Base-by-base conservation (phyloP, 176 grass and related monocot species). In the Dactylis glomerata region DNA sequence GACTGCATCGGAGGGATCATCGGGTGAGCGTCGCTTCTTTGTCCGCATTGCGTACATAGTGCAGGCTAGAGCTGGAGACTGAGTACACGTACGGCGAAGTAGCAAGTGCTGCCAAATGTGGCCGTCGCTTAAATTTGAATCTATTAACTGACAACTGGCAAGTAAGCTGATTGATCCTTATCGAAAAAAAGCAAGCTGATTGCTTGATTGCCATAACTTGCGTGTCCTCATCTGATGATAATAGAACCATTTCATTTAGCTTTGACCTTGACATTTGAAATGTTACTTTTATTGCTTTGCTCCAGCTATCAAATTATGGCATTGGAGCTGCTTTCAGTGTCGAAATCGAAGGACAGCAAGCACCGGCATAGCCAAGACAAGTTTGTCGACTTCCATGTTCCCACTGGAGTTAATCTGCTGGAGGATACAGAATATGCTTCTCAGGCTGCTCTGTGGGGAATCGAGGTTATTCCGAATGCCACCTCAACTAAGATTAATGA, bases 1-100 rank as follows among this genome's bases (percentile, higher is more conserved):
- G 83, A 93, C 78, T 98, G 91, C 89, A 95, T 98, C 76, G 96
- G 96, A 32, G 96, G 96, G 37, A 95, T 98, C 82, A 88, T 98
- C 67, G 96, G 96, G 96, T 98, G 62, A 95, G 89, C 80, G 50
- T 77, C 26, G 30, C 33, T 75, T 82, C 14, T 51, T 82, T 78
- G 52, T 68, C 10, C 36, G 72, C 54, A 27, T 24, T 26, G 41
- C 40, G 23, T 24, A n/a, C n/a, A n/a, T n/a, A 57, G 3, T 57
- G 13, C 36, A 38, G 3, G 22, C 71, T 69, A 38, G 12, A 79
- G 54, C 1, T 41, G 51, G 80, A 49, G 62, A 83, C 65, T 6
- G 37, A 8, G 73, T 52, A 83, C 58, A 63, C 80, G 12, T 22
- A 5, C 79, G 15, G 56, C 27, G 16, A 51, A 71, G 51, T 20